Evolutionary conservation across 2,329 filamentous ascomycete genomes (phyloP).

Genomic region (Penicillium sp.): DNA sequence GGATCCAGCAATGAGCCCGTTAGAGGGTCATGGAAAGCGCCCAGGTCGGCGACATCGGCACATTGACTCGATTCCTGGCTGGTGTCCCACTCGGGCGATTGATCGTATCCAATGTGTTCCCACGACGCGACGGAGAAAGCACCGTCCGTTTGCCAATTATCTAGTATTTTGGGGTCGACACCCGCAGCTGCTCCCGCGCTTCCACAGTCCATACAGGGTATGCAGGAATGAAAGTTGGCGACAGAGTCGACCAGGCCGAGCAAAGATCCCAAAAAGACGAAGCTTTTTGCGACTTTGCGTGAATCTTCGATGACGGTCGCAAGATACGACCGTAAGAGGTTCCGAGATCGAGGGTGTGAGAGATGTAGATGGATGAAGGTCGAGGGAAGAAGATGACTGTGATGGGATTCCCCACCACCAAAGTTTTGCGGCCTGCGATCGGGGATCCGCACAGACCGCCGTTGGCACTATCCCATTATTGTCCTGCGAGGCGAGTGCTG

Average conservation of each 20-base stretch:
- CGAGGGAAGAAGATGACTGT: constrained; percentile 23
- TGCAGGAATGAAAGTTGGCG: constrained; percentile 10
- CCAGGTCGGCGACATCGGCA: constrained; percentile 34
- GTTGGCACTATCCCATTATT: not conserved
- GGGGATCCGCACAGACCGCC: constrained; percentile 21
- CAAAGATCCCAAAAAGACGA: constrained; percentile 24
- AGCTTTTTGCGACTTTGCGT: constrained; percentile 20
- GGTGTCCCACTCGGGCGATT: constrained; percentile 37
- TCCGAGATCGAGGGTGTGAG: not conserved
- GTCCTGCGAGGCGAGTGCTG: not conserved
- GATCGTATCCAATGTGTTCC: constrained; percentile 36
- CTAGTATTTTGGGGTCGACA: constrained; percentile 42
- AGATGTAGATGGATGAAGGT: constrained; percentile 6
- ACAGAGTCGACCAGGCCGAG: constrained; percentile 16
- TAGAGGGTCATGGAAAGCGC: constrained; percentile 29
- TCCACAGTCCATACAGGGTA: constrained; percentile 38
- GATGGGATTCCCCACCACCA: constrained; percentile 25
- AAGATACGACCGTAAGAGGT: not conserved
- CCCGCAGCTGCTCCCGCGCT: constrained; percentile 36
- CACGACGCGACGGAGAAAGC: constrained; percentile 34
- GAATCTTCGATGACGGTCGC: not conserved
- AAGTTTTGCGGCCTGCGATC: constrained; percentile 26
- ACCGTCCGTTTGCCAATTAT: constrained; percentile 38
- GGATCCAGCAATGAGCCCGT: constrained; percentile 25
- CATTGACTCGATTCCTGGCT: constrained; percentile 39